Conservation (phyloP, 1,139 yeast genomes). For the Candida glucosophila region DNA sequence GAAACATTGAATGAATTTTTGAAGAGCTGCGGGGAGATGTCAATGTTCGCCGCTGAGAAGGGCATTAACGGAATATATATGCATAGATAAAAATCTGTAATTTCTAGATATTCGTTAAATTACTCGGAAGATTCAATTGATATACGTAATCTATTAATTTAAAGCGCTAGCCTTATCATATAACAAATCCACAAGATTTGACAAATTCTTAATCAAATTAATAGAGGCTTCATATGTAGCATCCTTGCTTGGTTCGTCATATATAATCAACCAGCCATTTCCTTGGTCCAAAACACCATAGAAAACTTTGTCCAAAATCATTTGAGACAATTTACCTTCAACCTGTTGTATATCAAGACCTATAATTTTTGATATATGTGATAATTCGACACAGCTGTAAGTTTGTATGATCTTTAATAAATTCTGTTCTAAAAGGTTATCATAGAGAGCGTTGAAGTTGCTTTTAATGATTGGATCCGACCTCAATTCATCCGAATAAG, state of each 20-base stretch:
- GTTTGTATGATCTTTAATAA: conserved; percentile 93
- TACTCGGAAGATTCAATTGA: conserved; percentile 5
- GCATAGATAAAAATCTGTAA: conserved; percentile 7
- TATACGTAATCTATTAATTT: conserved; percentile 24
- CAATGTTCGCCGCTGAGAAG: conserved; percentile 38
- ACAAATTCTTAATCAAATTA: conserved; percentile 80
- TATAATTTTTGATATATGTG: conserved; percentile 79
- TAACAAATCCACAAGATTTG: conserved; percentile 80
- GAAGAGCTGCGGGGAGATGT: conserved; percentile 46
- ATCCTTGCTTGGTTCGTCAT: conserved; percentile 83
- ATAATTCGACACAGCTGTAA: conserved; percentile 85
- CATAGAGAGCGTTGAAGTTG: conserved; percentile 89
- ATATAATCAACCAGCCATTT: conserved; percentile 91
- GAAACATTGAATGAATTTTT: conserved; percentile 61
- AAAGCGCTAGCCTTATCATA: conserved; percentile 88
- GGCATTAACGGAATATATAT: conserved; percentile 29
- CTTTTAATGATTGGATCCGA: conserved; percentile 84
- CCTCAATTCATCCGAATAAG: conserved; percentile 68
- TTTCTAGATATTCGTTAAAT: too few species aligned
- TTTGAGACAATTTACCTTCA: conserved; percentile 90
- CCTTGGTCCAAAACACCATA: conserved; percentile 97
- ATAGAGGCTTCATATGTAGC: conserved; percentile 84
- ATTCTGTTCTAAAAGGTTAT: conserved; percentile 86
- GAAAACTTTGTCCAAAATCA: conserved; percentile 91
- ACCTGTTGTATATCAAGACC: conserved; percentile 85